Conservation (phyloP, 2,329 filamentous ascomycete genomes). For the Aureobasidium lini region DNA sequence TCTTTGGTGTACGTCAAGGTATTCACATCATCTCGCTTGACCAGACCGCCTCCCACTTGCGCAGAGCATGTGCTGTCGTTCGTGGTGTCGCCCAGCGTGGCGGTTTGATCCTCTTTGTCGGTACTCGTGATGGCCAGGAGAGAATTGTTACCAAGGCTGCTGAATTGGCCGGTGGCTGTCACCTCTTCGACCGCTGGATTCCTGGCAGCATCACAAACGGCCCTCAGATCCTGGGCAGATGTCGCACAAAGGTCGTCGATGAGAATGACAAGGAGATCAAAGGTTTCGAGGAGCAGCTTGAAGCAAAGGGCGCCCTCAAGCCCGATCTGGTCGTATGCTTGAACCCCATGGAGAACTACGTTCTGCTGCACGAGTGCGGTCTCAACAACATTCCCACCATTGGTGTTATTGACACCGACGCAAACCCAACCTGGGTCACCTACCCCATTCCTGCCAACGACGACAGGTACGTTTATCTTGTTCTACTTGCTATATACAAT, state of each 20-base stretch:
- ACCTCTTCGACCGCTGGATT: conserved; percentile 89
- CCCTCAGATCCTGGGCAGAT: conserved; percentile 71
- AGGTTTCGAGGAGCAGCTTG: conserved; percentile 60
- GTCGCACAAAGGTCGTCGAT: conserved; percentile 68
- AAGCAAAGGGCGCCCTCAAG: conserved; percentile 58
- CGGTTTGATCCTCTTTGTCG: conserved; percentile 84
- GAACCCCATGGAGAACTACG: conserved; percentile 88
- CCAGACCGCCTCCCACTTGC: conserved; percentile 76
- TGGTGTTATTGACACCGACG: conserved; percentile 88
- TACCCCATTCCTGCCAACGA: conserved; percentile 97
- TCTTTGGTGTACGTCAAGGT: conserved; percentile 79
- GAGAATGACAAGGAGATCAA: conserved; percentile 57
- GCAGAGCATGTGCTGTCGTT: conserved; percentile 88
- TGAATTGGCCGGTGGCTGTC: conserved; percentile 67
- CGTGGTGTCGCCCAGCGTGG: conserved; percentile 76
- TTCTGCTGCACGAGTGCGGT: conserved; percentile 84
- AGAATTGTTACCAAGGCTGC: conserved; percentile 75
- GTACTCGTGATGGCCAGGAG: conserved; percentile 75
- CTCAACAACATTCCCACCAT: conserved; percentile 86
- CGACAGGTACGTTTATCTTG: conserved; percentile 55
- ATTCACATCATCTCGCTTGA: conserved; percentile 93
- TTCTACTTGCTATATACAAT: background rate
- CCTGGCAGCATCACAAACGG: conserved; percentile 89
- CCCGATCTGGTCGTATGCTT: conserved; percentile 89
- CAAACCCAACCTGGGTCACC: conserved; percentile 86